Evolutionary conservation across 768 basidiomycete genomes (phyloP), one percentile per base, ranked within the genome.

Genomic region (Pholiota microspora): DNA sequence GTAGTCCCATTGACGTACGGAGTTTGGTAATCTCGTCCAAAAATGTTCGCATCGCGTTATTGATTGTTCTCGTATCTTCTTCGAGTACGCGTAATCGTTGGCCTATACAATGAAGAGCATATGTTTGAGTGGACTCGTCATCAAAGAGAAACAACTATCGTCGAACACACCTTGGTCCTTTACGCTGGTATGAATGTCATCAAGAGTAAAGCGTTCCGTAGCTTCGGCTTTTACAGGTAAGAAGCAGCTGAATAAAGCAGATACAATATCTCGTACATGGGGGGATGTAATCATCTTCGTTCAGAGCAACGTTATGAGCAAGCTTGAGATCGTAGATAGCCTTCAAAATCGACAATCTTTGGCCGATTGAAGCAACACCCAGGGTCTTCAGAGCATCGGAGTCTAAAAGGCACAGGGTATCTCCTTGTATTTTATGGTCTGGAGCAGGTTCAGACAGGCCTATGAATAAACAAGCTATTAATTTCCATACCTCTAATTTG

Each of bases 371-470:
- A 18, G 81, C 65, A 35, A 99, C 81, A 7, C 96, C 96, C 52
- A 98, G 74, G 45, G 88, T 84, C 68, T 89, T 90, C 59, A 99
- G 81, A 2, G 81, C 72, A 10, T 94, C 89, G n/a, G 84, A 78
- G 66, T 94, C 89, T 40, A 97, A 78, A 62, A 89, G 72, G 57
- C 88, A 84, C 2, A 99, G 79, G 2, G 90, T 83, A 57, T 97
- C 94, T 42, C 96, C 96, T 7, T 86, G 86, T 58, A 99, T 91
- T 56, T 82, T 86, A 68, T 99, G 88, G 65, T 93, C 95, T 96
- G 28, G 51, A 34, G 7, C n/a, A 36, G 35, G 66, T 36, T 44
- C 7, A 35, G 45, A 51, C 46, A 34, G 34, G 36, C 27, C 32
- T 7, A 32, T 46, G 36, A 50, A 36, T 35, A 58, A 42, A 29